Evolutionary conservation across 306 rosid species (phyloP).

Genomic region (Castanopsis chinensis): DNA sequence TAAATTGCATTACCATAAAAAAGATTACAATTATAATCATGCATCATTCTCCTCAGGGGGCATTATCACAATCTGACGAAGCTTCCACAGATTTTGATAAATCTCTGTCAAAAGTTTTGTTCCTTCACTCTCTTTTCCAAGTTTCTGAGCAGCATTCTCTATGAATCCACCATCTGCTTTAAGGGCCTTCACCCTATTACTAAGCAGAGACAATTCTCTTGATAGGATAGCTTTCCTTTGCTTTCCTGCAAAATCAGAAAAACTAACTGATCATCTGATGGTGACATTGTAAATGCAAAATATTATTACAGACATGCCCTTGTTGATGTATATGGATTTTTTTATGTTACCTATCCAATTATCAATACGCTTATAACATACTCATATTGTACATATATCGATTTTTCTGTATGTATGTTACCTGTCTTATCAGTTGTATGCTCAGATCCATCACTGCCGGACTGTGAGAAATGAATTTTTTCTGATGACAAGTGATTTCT

Average conservation of each 20-base stretch:
- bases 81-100: slow-evolving; percentile 47
- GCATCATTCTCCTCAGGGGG: slow-evolving; percentile 21
- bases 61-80: slow-evolving; percentile 35
- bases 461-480: slow-evolving; percentile 25
- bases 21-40: slow-evolving; percentile 6
- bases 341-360: slow-evolving; percentile 22
- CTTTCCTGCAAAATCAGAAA: slow-evolving; percentile 39
- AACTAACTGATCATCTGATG: background rate
- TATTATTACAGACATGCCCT: background rate
- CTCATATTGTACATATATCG: background rate
- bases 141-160: slow-evolving; percentile 37
- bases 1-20: slow-evolving; percentile 4
- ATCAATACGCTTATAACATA: slow-evolving; percentile 8
- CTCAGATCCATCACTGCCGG: slow-evolving; percentile 24
- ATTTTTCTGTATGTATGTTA: slow-evolving; percentile 12
- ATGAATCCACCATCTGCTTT: slow-evolving; percentile 45
- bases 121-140: slow-evolving; percentile 47
- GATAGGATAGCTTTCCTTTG: slow-evolving; percentile 31
- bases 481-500: slow-evolving; percentile 24
- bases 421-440: slow-evolving; percentile 47
- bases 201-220: slow-evolving; percentile 34
- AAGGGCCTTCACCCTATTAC: slow-evolving; percentile 51
- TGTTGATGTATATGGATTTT: background rate
- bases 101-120: slow-evolving; percentile 44
- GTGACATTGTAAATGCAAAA: background rate